phyloP scores from a whole-genome alignment of 306 rosid genomes.

The Bauhinia variegata region DNA sequence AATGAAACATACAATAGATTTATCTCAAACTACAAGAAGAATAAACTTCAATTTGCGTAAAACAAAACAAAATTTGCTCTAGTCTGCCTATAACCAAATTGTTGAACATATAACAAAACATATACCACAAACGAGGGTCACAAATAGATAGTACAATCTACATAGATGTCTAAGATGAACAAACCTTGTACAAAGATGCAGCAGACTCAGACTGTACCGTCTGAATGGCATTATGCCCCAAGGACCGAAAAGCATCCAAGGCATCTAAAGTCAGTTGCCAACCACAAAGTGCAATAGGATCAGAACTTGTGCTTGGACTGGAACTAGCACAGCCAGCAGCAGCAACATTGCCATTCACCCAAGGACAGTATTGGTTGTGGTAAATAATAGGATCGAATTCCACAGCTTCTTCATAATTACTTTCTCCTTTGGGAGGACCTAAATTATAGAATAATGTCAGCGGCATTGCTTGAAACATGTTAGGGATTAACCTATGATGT shows the following conservation, averaged over 20 bases:
- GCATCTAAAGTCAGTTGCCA: constrained; percentile 98
- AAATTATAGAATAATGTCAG: constrained; percentile 39
- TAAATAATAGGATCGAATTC: constrained; percentile 90
- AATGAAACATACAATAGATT: constrained; percentile 6
- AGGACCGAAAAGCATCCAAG: constrained; percentile 70
- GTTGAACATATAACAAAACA: not conserved
- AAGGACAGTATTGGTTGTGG: constrained; percentile 95
- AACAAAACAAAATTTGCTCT: constrained; percentile 10
- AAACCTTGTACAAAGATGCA: constrained; percentile 93
- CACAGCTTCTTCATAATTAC: constrained; percentile 78
- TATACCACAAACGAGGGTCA: not conserved
- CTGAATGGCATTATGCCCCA: constrained; percentile 76
- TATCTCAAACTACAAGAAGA: too few relatives aligned
- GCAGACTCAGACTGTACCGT: constrained; percentile 91
- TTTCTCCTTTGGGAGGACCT: constrained; percentile 93
- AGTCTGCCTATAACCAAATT: not conserved
- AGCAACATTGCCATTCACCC: constrained; percentile 99
- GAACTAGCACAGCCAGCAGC: constrained; percentile 78
- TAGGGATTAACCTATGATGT: constrained; percentile 18
- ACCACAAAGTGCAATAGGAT: constrained; percentile 74
- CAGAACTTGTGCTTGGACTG: constrained; percentile 59
- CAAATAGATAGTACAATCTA: constrained; percentile 17
- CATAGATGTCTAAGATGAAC: constrained; percentile 23
- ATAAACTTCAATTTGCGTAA: constrained; percentile 13
- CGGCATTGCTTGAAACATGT: constrained; percentile 27